Percentiles rank a stretch among this genome's conserved stretches.
Conservation (phyloP, 768 basidiomycete species). For the Hericium alpestre region DNA sequence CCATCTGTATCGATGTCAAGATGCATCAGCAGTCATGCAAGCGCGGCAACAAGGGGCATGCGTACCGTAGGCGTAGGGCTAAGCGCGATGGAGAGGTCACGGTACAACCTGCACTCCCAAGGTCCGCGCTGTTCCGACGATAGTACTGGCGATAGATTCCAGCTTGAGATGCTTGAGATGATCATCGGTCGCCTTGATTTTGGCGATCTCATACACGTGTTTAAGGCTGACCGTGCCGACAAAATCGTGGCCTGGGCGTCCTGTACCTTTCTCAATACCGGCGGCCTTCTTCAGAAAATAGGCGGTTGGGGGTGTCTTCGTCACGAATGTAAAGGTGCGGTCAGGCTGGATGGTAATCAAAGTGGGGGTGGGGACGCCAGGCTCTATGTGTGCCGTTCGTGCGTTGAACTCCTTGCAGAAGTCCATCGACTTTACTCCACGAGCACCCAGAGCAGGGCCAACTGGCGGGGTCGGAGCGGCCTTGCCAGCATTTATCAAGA, state of each 20-base stretch:
- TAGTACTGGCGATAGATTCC: conserved; percentile 79
- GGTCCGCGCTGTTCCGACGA: conserved; percentile 82
- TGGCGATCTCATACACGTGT: conserved; percentile 97
- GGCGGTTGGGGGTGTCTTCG: conserved; percentile 82
- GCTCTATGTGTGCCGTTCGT: conserved; percentile 78
- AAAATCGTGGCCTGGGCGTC: conserved; percentile 67
- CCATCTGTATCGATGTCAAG: neutral
- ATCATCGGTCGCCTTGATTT: conserved; percentile 87
- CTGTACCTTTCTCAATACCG: conserved; percentile 84
- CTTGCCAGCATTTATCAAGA: conserved; percentile 87
- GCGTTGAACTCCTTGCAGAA: conserved; percentile 99
- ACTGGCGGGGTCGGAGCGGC: conserved; percentile 94
- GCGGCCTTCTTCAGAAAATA: conserved; percentile 89
- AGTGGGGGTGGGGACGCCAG: conserved; percentile 85
- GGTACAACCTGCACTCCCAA: conserved; percentile 86
- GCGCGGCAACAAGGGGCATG: conserved; percentile 5
- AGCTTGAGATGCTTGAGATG: conserved; percentile 79
- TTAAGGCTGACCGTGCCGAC: conserved; percentile 84
- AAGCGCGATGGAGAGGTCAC: conserved; percentile 30
- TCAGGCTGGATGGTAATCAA: conserved; percentile 89
- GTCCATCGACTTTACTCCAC: conserved; percentile 98
- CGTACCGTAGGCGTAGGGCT: conserved; percentile 2
- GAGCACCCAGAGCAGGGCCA: conserved; percentile 93
- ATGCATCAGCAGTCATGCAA: neutral
- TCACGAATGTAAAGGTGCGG: conserved; percentile 87